These are phyloP conservation scores for Pseudogymnoascus sp. DNA, from an alignment of 2,329 filamentous ascomycete species.

Conservation along the genomic window DNA sequence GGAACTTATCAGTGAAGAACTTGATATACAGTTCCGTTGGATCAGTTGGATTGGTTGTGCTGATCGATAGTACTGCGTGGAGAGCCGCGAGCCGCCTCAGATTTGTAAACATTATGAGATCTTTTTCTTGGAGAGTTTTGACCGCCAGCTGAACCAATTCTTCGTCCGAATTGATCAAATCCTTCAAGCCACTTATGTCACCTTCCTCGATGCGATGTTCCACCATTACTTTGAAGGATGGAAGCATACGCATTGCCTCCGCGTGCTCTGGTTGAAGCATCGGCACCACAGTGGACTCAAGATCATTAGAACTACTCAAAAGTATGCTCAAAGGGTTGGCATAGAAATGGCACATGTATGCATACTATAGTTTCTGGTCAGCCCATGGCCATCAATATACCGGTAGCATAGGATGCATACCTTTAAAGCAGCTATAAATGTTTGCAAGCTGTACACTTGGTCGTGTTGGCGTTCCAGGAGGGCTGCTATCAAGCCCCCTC, in stretches of 20 bases:
- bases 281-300: slow-evolving; percentile 24
- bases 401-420: slow-evolving; percentile 30
- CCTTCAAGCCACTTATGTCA: slow-evolving; percentile 24
- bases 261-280: slow-evolving; percentile 50
- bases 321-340: slow-evolving; percentile 66
- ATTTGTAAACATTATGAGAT: neutral
- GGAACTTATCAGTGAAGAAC: slow-evolving; percentile 44
- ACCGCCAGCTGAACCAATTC: neutral
- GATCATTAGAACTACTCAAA: slow-evolving; percentile 29
- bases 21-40: slow-evolving; percentile 49
- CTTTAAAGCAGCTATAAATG: slow-evolving; percentile 62
- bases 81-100: neutral
- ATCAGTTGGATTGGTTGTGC: slow-evolving; percentile 1
- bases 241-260: slow-evolving; percentile 57
- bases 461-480: slow-evolving; percentile 66
- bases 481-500: slow-evolving; percentile 51
- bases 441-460: slow-evolving; percentile 67
- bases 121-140: neutral
- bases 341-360: slow-evolving; percentile 81
- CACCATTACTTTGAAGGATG: slow-evolving; percentile 55
- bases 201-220: slow-evolving; percentile 39
- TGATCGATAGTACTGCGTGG: neutral
- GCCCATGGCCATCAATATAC: neutral
- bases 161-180: neutral
- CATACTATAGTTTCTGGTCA: slow-evolving; percentile 46